These are phyloP conservation scores for Leptographium flavum DNA, from an alignment of 2,329 filamentous ascomycete genomes.

Conservation along the genomic window DNA sequence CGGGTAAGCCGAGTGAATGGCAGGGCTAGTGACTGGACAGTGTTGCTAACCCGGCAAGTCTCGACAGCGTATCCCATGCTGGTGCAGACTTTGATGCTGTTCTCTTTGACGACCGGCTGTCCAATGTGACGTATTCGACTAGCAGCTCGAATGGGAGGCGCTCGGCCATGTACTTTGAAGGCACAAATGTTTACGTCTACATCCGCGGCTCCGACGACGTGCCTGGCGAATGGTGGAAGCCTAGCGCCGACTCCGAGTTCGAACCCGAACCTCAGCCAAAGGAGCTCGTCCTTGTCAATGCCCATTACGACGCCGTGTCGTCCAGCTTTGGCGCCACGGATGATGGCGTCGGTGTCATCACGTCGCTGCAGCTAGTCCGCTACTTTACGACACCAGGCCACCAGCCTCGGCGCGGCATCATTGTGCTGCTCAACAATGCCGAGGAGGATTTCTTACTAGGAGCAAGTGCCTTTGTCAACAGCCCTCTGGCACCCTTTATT, in stretches of 20 bases:
- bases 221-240: slow-evolving; percentile 55
- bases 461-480: slow-evolving; percentile 69
- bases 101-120: slow-evolving; percentile 64
- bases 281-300: slow-evolving; percentile 81
- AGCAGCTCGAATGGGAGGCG: slow-evolving; percentile 17
- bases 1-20: not conserved
- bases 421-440: slow-evolving; percentile 84
- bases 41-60: not conserved
- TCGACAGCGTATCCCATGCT: not conserved
- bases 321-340: slow-evolving; percentile 90
- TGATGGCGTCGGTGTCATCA: slow-evolving; percentile 82
- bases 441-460: slow-evolving; percentile 90
- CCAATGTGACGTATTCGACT: slow-evolving; percentile 58
- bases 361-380: slow-evolving; percentile 68
- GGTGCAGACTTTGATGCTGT: slow-evolving; percentile 22
- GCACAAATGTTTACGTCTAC: slow-evolving; percentile 83
- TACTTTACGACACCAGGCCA: slow-evolving; percentile 65
- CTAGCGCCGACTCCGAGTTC: slow-evolving; percentile 17
- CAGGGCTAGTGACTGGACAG: too few species aligned
- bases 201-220: slow-evolving; percentile 70
- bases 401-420: slow-evolving; percentile 64
- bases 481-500: slow-evolving; percentile 64
- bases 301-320: slow-evolving; percentile 83
- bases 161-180: slow-evolving; percentile 66
- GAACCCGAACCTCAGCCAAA: slow-evolving; percentile 35